A percentile compares a stretch with the other conserved stretches of the same genome.
phyloP scores from a whole-genome alignment of 2,329 filamentous ascomycete species.

The Hypoxylon sp. region DNA sequence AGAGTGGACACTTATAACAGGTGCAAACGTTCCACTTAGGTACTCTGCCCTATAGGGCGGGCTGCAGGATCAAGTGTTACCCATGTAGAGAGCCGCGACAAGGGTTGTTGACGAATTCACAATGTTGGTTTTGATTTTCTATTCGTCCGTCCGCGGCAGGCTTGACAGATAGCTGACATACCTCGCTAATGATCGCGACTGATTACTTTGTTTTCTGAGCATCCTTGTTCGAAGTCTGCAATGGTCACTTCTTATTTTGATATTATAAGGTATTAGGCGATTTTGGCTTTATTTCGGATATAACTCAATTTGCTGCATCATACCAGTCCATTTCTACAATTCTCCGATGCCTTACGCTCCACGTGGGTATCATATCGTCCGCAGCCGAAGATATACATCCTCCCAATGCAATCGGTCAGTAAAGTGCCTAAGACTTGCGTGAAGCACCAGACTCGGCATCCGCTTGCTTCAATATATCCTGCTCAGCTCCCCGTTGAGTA shows the following conservation, averaged over 20 bases:
- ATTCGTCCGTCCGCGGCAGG: conserved; percentile 26
- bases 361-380: conserved; percentile 43
- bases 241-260: conserved; percentile 28
- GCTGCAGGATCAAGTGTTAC: conserved; percentile 22
- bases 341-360: conserved; percentile 1
- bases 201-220: conserved; percentile 7
- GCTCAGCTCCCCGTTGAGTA: conserved; percentile 84
- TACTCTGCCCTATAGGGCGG: conserved; percentile 34
- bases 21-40: background rate
- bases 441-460: conserved; percentile 57
- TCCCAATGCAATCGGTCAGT: background rate
- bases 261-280: background rate
- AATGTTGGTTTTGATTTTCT: conserved; percentile 19
- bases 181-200: conserved; percentile 23
- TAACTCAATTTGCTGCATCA: conserved; percentile 22
- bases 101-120: conserved; percentile 15
- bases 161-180: conserved; percentile 19
- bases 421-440: conserved; percentile 30
- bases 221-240: conserved; percentile 3
- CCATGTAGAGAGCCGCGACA: conserved; percentile 37
- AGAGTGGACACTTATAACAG: conserved; percentile 10
- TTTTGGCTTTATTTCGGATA: conserved; percentile 29
- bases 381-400: background rate
- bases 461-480: conserved; percentile 81
- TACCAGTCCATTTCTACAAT: conserved; percentile 17